A percentile compares a stretch with the other conserved stretches of the same genome.
Conservation (phyloP, 768 basidiomycete species). For the Boletus rubescentipes region DNA sequence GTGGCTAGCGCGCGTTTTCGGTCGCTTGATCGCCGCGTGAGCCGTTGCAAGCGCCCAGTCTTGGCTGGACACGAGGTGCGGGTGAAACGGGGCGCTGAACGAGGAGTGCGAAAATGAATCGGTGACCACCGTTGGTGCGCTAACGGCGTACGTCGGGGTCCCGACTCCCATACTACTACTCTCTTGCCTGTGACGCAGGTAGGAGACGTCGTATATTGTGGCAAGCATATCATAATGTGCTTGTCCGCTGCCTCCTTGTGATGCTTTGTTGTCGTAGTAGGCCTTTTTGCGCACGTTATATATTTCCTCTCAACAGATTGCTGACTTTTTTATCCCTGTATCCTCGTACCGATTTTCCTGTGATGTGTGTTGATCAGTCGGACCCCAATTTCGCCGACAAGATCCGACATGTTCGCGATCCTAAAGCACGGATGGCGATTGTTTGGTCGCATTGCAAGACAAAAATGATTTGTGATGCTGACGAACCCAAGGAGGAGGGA, state of each 20-base stretch:
- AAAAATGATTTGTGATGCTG: conserved; percentile 85
- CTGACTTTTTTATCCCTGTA: conserved; percentile 64
- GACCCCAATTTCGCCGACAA: conserved; percentile 84
- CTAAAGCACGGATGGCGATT: conserved; percentile 82
- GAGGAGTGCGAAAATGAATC: conserved; percentile 77
- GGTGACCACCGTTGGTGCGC: conserved; percentile 20
- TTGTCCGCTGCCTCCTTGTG: conserved; percentile 58
- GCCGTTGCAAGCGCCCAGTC: conserved; percentile 64
- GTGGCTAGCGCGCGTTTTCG: conserved; percentile 84
- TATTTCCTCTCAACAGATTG: conserved; percentile 37
- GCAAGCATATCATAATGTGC: conserved; percentile 61
- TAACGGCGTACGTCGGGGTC: conserved; percentile 23
- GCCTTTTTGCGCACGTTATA: conserved; percentile 27
- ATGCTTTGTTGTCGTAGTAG: conserved; percentile 38
- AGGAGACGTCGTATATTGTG: conserved; percentile 41
- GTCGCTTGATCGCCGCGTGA: conserved; percentile 91
- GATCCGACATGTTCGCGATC: conserved; percentile 82
- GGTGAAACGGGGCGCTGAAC: conserved; percentile 99
- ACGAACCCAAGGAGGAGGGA: conserved; percentile 85
- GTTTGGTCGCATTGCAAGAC: conserved; percentile 88
- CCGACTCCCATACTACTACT: conserved; percentile 36
- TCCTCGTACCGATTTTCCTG: conserved; percentile 31
- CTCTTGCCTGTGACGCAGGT: conserved; percentile 72
- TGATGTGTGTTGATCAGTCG: conserved; percentile 51
- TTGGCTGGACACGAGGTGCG: conserved; percentile 86